phyloP scores from a whole-genome alignment of 345 rosid genomes.

The Carallia brachiata region DNA sequence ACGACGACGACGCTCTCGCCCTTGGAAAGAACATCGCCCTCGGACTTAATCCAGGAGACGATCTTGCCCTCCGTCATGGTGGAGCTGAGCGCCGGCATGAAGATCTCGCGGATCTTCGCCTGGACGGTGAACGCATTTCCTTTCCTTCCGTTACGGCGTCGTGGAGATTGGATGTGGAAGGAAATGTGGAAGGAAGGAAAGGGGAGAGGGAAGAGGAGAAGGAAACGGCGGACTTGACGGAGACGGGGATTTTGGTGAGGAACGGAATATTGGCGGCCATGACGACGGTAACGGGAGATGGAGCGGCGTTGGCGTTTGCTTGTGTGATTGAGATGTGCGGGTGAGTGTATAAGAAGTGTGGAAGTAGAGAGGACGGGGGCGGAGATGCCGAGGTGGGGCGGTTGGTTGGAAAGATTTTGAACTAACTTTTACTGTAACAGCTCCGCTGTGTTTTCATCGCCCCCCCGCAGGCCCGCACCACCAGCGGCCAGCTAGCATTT shows the following conservation, averaged over 20 bases:
- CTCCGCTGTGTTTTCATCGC: too few species aligned
- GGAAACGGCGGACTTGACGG: slow-evolving; percentile 1
- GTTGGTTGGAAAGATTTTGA: too few species aligned
- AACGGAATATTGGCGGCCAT: background rate
- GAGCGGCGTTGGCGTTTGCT: too few species aligned
- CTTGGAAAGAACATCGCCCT: slow-evolving; percentile 83
- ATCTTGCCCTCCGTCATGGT: slow-evolving; percentile 99
- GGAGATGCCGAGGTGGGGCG: slow-evolving; percentile 65
- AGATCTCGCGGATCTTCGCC: slow-evolving; percentile 90
- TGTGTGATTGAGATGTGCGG: slow-evolving; percentile 23
- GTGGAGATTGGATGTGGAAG: slow-evolving; percentile 13
- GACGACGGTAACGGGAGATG: slow-evolving; percentile 1
- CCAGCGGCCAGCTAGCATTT: too few species aligned
- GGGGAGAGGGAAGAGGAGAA: slow-evolving; percentile 30
- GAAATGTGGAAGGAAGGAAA: slow-evolving; percentile 23
- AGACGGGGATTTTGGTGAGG: too few species aligned
- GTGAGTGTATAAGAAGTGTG: slow-evolving; percentile 1
- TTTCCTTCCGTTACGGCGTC: background rate
- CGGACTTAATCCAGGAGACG: slow-evolving; percentile 94
- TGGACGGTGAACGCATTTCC: slow-evolving; percentile 38
- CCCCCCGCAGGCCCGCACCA: too few species aligned
- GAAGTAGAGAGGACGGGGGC: slow-evolving; percentile 24
- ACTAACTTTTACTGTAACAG: too few species aligned
- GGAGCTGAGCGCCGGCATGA: slow-evolving; percentile 99
- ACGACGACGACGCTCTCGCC: slow-evolving; percentile 97